Evolutionary conservation across 106 monocot species (phyloP), one percentile per base, ranked within the genome.

Genomic region (Phalaenopsis aphrodite): DNA sequence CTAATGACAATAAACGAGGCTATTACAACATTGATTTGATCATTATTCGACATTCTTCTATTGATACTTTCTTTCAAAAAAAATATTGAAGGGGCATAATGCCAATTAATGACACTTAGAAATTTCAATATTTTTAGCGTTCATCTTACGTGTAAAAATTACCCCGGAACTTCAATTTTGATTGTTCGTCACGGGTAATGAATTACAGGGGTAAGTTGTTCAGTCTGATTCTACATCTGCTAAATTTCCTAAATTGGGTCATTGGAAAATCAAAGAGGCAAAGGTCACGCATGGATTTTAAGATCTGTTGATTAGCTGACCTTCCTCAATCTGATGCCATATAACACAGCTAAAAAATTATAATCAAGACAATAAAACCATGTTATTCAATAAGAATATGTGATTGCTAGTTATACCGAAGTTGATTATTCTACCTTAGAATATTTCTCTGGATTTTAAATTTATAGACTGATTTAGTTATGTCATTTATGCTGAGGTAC

Each of bases 401-500:
- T 12, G 12, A 52, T 52, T 52, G 52, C 52, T 52, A 52, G 52
- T 12, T 52, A 52, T 3, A 52, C 52, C 12, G 1, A 10, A 52
- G 52, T 3, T 12, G 2, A 52, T 52, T 14, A 12, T 14, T 52
- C 52, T 14, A 52, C 14, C 0, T 0, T 12, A 10, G 52, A 52
- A 14, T 52, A 15, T 2, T 52, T 52, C 52, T 52, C 12, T 52
- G 12, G 52, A 52, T 52, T 52, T 52, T 14, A 52, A 52, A 52
- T 15, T 52, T 52, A 52, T 80, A 37, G 71, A 41, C 41, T 76
- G 68, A 67, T 19, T 80, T 80, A 45, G 71, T 76, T 42, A 61
- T 5, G 49, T 77, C 0, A 16, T 55, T 16, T 80, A 80, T 80
- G 49, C 55, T 9, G 52, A 17, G 48, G 6, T 36, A 77, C 61